Evolutionary conservation across 1,139 yeast genomes (phyloP).

Genomic region (Ogataea hybrid): DNA sequence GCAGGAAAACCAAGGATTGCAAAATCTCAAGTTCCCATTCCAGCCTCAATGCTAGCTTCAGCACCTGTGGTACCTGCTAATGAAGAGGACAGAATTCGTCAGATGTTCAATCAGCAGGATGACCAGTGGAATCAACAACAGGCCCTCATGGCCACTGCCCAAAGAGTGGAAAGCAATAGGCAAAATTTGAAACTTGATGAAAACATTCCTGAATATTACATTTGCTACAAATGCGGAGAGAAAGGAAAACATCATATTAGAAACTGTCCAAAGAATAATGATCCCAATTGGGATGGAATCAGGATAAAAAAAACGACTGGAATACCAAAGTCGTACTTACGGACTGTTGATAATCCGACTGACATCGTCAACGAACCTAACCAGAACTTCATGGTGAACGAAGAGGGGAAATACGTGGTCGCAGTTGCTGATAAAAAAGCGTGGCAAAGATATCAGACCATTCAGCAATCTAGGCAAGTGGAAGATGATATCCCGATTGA

Average conservation of each 20-base stretch:
- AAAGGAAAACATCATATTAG: constrained; percentile 92
- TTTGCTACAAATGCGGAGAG: constrained; percentile 95
- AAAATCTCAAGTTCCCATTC: constrained; percentile 24
- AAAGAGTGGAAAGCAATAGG: constrained; percentile 54
- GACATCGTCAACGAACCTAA: constrained; percentile 49
- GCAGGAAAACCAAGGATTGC: constrained; percentile 67
- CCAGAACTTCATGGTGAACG: constrained; percentile 84
- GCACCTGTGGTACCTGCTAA: constrained; percentile 34
- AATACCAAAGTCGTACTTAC: constrained; percentile 90
- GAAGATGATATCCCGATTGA: constrained; percentile 42
- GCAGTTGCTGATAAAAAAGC: constrained; percentile 93
- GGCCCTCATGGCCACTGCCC: constrained; percentile 79
- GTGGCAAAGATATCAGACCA: constrained; percentile 84
- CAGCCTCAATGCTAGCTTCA: constrained; percentile 30
- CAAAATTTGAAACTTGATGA: constrained; percentile 47
- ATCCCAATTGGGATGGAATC: constrained; percentile 92
- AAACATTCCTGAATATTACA: constrained; percentile 92
- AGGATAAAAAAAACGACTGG: constrained; percentile 93
- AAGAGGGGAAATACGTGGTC: constrained; percentile 92
- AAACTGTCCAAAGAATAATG: constrained; percentile 91
- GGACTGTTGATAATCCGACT: constrained; percentile 63
- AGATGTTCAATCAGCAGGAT: constrained; percentile 91
- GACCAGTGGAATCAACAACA: constrained; percentile 96
- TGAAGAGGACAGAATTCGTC: constrained; percentile 85
- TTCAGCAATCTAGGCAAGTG: constrained; percentile 48